Percentiles rank a stretch among this genome's conserved stretches.
Evolutionary conservation across 2,329 filamentous ascomycete genomes (phyloP).

Genomic region (Hypoxylon sp.): DNA sequence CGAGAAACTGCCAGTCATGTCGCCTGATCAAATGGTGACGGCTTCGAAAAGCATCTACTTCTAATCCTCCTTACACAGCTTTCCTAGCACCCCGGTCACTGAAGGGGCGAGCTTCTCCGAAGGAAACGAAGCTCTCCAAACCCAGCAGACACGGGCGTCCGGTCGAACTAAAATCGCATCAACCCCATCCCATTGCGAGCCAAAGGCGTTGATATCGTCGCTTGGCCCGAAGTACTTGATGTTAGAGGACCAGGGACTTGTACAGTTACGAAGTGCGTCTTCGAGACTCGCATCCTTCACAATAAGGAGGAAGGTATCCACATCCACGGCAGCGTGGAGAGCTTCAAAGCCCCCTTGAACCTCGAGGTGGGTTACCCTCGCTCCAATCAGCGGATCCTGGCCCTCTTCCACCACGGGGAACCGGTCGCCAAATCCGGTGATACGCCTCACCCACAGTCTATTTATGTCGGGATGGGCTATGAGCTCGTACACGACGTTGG

Average conservation of each 20-base stretch:
- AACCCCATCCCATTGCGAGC: constrained; percentile 9
- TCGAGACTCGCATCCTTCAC: constrained; percentile 1
- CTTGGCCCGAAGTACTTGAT: constrained; percentile 10
- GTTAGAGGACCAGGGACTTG: constrained; percentile 3
- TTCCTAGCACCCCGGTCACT: not conserved
- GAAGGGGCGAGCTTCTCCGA: constrained; percentile 4
- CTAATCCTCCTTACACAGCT: not conserved
- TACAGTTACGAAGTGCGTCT: not conserved
- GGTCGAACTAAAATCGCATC: constrained; percentile 6
- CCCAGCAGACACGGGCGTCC: constrained; percentile 8
- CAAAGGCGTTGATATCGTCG: constrained; percentile 8
- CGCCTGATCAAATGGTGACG: no score
- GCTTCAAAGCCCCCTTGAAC: no score
- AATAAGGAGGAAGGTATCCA: not conserved
- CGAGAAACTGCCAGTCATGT: no score
- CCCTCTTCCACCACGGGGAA: constrained; percentile 4
- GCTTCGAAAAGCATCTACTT: not conserved
- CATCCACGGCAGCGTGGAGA: not conserved
- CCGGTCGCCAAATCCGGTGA: constrained; percentile 11
- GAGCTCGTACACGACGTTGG: no score
- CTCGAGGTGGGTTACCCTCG: not conserved
- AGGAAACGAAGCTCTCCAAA: constrained; percentile 15
- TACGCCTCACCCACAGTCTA: not conserved
- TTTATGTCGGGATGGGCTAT: no score
- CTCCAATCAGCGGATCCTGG: constrained; percentile 6